Evolutionary conservation across 78 protist species (phyloP), one percentile per base, ranked within the genome.

Genomic region (Monosiga brevicollis): DNA sequence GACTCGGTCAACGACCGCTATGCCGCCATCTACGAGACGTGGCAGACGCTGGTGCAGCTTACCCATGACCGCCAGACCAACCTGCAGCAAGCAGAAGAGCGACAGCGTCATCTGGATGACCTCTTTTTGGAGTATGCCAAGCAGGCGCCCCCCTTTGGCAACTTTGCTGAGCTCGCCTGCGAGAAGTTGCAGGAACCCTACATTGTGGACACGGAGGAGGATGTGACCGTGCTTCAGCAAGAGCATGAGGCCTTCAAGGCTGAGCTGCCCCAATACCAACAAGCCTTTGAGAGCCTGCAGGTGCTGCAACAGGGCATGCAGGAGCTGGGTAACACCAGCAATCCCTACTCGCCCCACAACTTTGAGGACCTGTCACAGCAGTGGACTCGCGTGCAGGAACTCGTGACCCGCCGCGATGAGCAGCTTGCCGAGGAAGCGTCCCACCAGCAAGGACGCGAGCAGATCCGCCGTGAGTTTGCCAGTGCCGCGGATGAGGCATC

Each of bases 391-490:
- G n/a, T n/a, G n/a, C n/a, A n/a, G n/a, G n/a, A n/a, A n/a, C n/a
- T n/a, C n/a, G n/a, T n/a, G n/a, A n/a, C n/a, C n/a, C n/a, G n/a
- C n/a, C n/a, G n/a, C n/a, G n/a, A n/a, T n/a, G n/a, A n/a, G 38
- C 38, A 15, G 36, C 1, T 85, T 34, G 83, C 23, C 62, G 37
- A 2, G 35, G 83, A 85, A 55, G 23, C 32, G 2, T 25, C 43
- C 41, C 74, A 20, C 62, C 88, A 85, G 83, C 37, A 77, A 40
- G 38, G 20, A 26, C 6, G 49, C 78, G 88, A 85, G 73, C 26
- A 20, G 71, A 26, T 85, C 35, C 75, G 88, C 62, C 40, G n/a
- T 38, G 84, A 73, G 34, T 83, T 38, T 40, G 90, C 90, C 38
- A n/a, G n/a, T n/a, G n/a, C n/a, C n/a, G n/a, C n/a, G n/a, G n/a